phyloP scores from a whole-genome alignment of 2,329 filamentous ascomycete genomes.

The Fusarium abutilonis region DNA sequence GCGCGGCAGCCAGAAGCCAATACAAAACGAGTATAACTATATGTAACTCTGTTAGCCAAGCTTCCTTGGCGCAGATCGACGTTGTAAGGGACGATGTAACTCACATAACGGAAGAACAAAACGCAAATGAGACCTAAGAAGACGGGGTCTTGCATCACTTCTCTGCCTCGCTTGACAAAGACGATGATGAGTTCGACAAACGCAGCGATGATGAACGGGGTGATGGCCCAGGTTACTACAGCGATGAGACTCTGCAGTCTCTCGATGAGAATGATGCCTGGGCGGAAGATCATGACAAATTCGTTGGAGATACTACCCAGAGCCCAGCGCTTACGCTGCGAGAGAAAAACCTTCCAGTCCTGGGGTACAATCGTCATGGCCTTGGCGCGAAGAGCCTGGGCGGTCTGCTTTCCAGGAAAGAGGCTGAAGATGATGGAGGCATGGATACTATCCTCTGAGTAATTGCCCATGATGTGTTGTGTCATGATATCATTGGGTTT shows the following conservation, averaged over 20 bases:
- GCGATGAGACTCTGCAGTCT: constrained; percentile 57
- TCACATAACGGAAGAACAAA: constrained; percentile 54
- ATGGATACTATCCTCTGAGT: constrained; percentile 61
- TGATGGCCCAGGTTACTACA: constrained; percentile 59
- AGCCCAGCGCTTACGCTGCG: constrained; percentile 61
- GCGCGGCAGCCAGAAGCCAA: constrained; percentile 55
- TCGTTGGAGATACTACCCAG: constrained; percentile 60
- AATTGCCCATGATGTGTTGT: constrained; percentile 59
- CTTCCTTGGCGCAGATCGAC: neutral
- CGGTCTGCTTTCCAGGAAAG: constrained; percentile 56
- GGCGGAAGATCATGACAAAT: constrained; percentile 58
- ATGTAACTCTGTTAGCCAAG: constrained; percentile 20
- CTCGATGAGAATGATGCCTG: constrained; percentile 56
- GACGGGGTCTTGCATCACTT: constrained; percentile 50
- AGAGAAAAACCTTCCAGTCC: constrained; percentile 58
- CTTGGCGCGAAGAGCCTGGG: constrained; percentile 58
- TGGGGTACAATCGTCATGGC: constrained; percentile 60
- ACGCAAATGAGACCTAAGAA: constrained; percentile 53
- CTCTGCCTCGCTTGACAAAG: constrained; percentile 47
- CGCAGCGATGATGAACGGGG: constrained; percentile 56
- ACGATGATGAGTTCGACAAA: constrained; percentile 52
- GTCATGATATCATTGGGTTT: constrained; percentile 60
- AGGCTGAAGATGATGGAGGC: constrained; percentile 60
- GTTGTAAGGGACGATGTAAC: constrained; percentile 33
- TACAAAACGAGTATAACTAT: constrained; percentile 55